A percentile compares a stretch with the other conserved stretches of the same genome.
These are phyloP conservation scores for Eragrostis nindensis DNA, from an alignment of 176 grass and related monocot genomes.

Conservation along the genomic window DNA sequence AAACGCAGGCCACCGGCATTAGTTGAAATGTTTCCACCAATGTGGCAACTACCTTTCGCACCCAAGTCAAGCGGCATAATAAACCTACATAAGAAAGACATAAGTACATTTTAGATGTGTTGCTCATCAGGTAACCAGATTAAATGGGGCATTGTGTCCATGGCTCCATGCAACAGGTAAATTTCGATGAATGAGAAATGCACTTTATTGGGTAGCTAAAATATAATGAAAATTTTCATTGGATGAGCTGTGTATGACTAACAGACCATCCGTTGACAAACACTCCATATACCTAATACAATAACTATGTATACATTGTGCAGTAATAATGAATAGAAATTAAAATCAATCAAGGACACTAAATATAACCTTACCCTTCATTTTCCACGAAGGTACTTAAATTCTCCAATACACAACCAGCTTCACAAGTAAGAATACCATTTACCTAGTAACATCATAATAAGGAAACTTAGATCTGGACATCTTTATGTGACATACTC, in stretches of 20 bases:
- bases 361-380: slow-evolving; percentile 72
- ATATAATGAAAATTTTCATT: not conserved
- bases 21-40: slow-evolving; percentile 95
- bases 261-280: not conserved
- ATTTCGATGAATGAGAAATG: not conserved
- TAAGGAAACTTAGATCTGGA: slow-evolving; percentile 44
- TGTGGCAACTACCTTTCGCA: slow-evolving; percentile 97
- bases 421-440: slow-evolving; percentile 96
- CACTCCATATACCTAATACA: not conserved
- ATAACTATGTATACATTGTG: slow-evolving; percentile 11
- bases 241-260: not conserved
- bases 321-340: not conserved
- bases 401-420: slow-evolving; percentile 92
- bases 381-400: slow-evolving; percentile 82
- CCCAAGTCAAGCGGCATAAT: slow-evolving; percentile 98
- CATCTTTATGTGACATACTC: slow-evolving; percentile 14
- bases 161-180: not conserved
- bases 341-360: not conserved
- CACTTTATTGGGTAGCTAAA: not conserved
- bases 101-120: not conserved
- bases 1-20: slow-evolving; percentile 95
- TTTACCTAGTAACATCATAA: slow-evolving; percentile 72
- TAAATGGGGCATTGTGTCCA: not conserved
- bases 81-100: slow-evolving; percentile 61
- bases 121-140: not conserved